Base-by-base conservation (phyloP, 495 filamentous ascomycete genomes). In the Trichoderma parareesei region DNA sequence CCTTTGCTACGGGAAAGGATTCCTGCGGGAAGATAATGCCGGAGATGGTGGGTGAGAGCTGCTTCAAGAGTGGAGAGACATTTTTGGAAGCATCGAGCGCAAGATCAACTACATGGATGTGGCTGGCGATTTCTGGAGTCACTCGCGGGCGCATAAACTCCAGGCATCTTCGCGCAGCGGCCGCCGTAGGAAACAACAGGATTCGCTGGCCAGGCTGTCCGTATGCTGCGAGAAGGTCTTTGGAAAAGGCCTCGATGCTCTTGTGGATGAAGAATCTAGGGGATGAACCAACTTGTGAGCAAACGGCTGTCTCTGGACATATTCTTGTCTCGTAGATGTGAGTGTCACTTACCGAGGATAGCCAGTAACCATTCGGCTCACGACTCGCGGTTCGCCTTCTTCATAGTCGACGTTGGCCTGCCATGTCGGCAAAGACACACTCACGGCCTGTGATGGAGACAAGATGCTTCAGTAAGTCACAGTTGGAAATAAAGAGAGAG, bases 371-470 rank as follows among this genome's bases (percentile, higher is more conserved):
- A 98, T 90, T 70, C 88, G 88, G 65, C 81, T 83, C 44, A 95
- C 64, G 11, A 98, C 89, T 90, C 91, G 93, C 63, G 87, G 80
- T 71, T 94, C 82, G 38, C 92, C 93, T 74, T 98, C 91, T 74
- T 98, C 94, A 68, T 98, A 98, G 2, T 84, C 94, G 37, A 98
- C 78, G 71, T 93, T 97, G 49, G 92, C 78, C 68, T 79, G 84
- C 94, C 94, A 98, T 79, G 93, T 94, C 55, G 94, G 94, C 41
- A 98, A 81, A 3, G 95, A 98, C 27, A 97, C 92, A 73, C 93
- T 97, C 66, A 98, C 90, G 60, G 94, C 95, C 93, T 98, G 66
- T 49, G 63, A 14, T 35, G 3, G 38, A 1, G 9, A 10, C 18
- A 8, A n/a, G 10, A 18, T 7, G 20, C 13, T 44, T 38, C 38